phyloP scores from a whole-genome alignment of 2,329 filamentous ascomycete species.

The Fusarium coffeatum region DNA sequence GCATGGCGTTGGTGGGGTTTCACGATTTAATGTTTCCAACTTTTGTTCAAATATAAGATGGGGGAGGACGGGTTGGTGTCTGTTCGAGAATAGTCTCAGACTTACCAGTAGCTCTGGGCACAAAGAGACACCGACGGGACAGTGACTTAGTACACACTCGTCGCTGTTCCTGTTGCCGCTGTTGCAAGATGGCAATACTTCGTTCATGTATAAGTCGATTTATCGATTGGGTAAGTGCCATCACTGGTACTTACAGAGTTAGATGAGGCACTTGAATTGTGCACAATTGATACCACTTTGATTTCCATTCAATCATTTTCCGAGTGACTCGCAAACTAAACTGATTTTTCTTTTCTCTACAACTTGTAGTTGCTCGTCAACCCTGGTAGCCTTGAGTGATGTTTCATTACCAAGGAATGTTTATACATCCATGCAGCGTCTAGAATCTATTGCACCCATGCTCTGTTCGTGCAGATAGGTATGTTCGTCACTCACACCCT shows the following conservation, averaged over 20 bases:
- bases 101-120: constrained; percentile 1
- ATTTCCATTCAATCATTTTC: background rate
- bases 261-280: constrained; percentile 25
- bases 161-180: constrained; percentile 1
- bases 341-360: background rate
- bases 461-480: background rate
- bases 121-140: background rate
- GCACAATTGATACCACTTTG: constrained; percentile 46
- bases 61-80: background rate
- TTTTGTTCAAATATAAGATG: constrained; percentile 28
- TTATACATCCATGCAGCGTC: background rate
- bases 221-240: background rate
- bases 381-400: background rate
- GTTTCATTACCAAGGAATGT: background rate
- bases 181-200: constrained; percentile 10
- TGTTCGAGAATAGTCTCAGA: constrained; percentile 12
- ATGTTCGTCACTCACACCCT: background rate
- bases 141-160: constrained; percentile 22
- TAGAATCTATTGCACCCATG: background rate
- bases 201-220: constrained; percentile 23
- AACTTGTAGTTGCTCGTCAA: background rate
- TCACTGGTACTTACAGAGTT: constrained; percentile 17
- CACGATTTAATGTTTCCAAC: constrained; percentile 33
- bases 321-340: background rate
- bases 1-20: constrained; percentile 41